Evolutionary conservation across 78 protist genomes (phyloP).

Genomic region (Speleostelium caveatum): DNA sequence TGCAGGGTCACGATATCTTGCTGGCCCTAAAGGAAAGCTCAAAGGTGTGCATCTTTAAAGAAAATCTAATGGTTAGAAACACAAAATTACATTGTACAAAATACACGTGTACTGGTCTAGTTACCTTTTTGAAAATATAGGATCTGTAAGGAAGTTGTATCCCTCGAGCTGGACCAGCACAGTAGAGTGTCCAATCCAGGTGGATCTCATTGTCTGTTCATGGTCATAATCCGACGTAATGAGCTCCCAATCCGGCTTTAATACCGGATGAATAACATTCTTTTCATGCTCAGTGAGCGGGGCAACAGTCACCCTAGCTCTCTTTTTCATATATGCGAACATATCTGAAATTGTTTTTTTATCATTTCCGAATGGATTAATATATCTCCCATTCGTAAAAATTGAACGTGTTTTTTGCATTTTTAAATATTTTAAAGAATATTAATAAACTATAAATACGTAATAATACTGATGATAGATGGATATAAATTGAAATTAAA

Average conservation of each 20-base stretch:
- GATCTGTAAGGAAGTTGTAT: constrained; percentile 69
- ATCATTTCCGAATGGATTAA: constrained; percentile 20
- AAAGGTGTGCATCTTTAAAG: constrained; percentile 75
- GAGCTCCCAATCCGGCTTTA: not conserved
- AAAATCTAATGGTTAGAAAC: no score
- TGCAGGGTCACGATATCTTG: constrained; percentile 28
- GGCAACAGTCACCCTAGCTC: not conserved
- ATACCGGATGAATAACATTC: constrained; percentile 23
- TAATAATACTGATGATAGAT: not conserved
- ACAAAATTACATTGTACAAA: no score
- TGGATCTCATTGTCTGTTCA: not conserved
- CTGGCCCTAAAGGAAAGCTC: constrained; percentile 49
- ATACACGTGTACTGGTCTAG: no score
- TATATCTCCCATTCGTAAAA: constrained; percentile 36
- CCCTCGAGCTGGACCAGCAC: constrained; percentile 73
- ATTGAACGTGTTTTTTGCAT: constrained; percentile 15
- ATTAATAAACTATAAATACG: not conserved
- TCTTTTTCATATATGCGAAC: not conserved
- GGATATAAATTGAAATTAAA: not conserved
- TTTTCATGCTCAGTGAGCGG: constrained; percentile 55
- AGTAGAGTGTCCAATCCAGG: constrained; percentile 80
- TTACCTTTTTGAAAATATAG: constrained; percentile 57
- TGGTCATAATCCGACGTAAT: not conserved
- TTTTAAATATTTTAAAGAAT: not conserved
- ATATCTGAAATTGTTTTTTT: not conserved